A percentile compares a stretch with the other conserved stretches of the same genome.
Evolutionary conservation across 768 basidiomycete genomes (phyloP).

Genomic region (Solioccasus polychromus): DNA sequence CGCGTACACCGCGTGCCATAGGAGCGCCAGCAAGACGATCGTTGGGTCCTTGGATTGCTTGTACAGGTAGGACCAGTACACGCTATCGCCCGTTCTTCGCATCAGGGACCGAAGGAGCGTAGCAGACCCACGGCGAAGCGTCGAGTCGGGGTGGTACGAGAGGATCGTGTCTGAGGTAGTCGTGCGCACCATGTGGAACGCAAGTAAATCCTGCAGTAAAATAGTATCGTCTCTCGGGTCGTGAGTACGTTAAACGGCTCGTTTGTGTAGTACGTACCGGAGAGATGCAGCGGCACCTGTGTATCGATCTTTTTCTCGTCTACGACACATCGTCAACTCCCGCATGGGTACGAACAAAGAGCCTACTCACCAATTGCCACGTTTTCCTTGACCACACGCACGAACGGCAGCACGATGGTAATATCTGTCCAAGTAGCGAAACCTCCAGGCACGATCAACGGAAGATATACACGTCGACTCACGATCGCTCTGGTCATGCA

Average conservation of each 20-base stretch:
- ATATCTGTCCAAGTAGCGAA: constrained; percentile 41
- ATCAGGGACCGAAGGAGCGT: constrained; percentile 27
- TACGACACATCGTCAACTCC: constrained; percentile 3
- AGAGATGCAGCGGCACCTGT: constrained; percentile 45
- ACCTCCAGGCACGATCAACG: constrained; percentile 1
- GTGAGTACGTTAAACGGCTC: not conserved
- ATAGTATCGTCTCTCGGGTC: constrained; percentile 15
- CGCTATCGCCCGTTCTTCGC: constrained; percentile 30
- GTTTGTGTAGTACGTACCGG: constrained; percentile 23
- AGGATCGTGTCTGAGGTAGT: constrained; percentile 22
- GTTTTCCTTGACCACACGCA: constrained; percentile 38
- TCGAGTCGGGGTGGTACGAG: constrained; percentile 29
- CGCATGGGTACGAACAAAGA: not conserved
- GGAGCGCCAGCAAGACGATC: constrained; percentile 49
- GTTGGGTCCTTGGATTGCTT: constrained; percentile 44
- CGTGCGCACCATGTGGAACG: constrained; percentile 50
- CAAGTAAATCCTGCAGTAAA: constrained; percentile 44
- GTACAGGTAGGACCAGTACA: constrained; percentile 34
- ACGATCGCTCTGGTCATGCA: constrained; percentile 48
- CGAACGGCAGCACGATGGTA: constrained; percentile 53
- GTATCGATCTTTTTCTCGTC: constrained; percentile 44
- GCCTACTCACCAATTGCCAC: constrained; percentile 24
- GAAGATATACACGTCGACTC: constrained; percentile 36
- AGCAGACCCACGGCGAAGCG: constrained; percentile 27
- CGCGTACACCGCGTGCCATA: constrained; percentile 61